Base-by-base conservation (phyloP, 148 eudicot species). In the Nepenthes mirabilis region DNA sequence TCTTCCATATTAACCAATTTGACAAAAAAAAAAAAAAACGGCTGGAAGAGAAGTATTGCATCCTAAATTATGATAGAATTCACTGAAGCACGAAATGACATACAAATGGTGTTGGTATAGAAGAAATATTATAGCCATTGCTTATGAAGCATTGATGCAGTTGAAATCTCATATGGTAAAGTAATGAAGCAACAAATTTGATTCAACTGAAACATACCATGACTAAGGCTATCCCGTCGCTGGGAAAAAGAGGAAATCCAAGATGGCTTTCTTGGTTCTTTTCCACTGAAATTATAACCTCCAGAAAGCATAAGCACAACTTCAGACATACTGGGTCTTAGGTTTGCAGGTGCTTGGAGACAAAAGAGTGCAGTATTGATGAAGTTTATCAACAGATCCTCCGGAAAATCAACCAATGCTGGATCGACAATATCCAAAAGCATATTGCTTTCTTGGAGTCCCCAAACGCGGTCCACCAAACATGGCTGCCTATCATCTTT, bases 401-500 rank as follows among this genome's bases (percentile, higher is more conserved):
- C 57, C 10, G 79, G 80, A 68, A 66, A 76, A 32, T 80, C 83
- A 11, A 47, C 37, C 36, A 82, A 47, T 10, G 67, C 76, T 2
- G 82, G 85, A 62, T 86, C 93, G 13, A 86, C 79, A 36, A 82
- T 61, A 37, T 82, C 85, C 32, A 68, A 40, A 56, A 80, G 71
- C 64, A 80, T 70, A 32, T 68, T 76, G 59, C 68, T 67, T 47
- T 72, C 81, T 71, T 65, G 78, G 12, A 76, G 75, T 53, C 76
- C 71, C 88, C 85, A 80, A 63, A 79, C 86, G 88, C 86, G 79
- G 68, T 72, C 79, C 52, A 86, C 77, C 37, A 86, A 72, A 65
- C 70, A 51, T 6, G 12, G 52, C 23, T 23, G 23, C 2, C n/a
- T 10, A 49, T 49, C 52, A 10, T 6, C 13, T 6, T 12, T 11